A percentile compares a stretch with the other conserved stretches of the same genome.
phyloP scores from a whole-genome alignment of 2,329 filamentous ascomycete genomes.

The Coniochaeta sp. region DNA sequence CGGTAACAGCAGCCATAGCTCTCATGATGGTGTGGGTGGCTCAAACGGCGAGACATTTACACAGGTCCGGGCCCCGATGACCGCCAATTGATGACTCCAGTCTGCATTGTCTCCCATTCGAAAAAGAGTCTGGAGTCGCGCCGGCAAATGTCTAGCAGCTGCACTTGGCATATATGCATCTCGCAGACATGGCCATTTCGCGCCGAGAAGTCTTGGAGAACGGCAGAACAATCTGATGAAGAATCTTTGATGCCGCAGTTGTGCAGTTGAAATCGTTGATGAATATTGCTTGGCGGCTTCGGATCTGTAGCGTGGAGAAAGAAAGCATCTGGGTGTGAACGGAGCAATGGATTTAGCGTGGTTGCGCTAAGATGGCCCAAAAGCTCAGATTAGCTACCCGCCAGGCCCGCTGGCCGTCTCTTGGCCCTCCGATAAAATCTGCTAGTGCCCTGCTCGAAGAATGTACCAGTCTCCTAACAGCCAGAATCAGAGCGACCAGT shows the following conservation, averaged over 20 bases:
- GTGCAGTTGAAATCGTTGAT: too few relatives aligned
- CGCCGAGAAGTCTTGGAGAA: too few relatives aligned
- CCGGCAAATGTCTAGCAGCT: too few relatives aligned
- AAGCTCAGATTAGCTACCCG: background rate
- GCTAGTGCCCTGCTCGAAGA: background rate
- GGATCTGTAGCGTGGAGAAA: background rate
- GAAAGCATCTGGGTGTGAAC: too few relatives aligned
- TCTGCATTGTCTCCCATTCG: too few relatives aligned
- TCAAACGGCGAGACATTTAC: background rate
- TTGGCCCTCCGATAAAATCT: background rate
- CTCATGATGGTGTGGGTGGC: background rate
- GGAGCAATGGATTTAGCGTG: conserved; percentile 1
- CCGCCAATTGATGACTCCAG: background rate
- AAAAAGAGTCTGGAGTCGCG: too few relatives aligned
- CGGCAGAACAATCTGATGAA: too few relatives aligned
- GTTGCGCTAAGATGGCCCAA: background rate
- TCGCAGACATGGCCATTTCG: too few relatives aligned
- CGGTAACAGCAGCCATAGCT: background rate
- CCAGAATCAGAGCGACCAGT: background rate
- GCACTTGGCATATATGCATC: too few relatives aligned
- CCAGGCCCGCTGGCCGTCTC: too few relatives aligned
- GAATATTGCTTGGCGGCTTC: too few relatives aligned
- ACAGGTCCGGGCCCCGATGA: background rate
- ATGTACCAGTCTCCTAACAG: background rate
- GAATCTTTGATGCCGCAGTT: too few relatives aligned